Evolutionary conservation across 2,329 filamentous ascomycete genomes (phyloP), one percentile per base, ranked within the genome.

Genomic region (Sporothrix protearum): DNA sequence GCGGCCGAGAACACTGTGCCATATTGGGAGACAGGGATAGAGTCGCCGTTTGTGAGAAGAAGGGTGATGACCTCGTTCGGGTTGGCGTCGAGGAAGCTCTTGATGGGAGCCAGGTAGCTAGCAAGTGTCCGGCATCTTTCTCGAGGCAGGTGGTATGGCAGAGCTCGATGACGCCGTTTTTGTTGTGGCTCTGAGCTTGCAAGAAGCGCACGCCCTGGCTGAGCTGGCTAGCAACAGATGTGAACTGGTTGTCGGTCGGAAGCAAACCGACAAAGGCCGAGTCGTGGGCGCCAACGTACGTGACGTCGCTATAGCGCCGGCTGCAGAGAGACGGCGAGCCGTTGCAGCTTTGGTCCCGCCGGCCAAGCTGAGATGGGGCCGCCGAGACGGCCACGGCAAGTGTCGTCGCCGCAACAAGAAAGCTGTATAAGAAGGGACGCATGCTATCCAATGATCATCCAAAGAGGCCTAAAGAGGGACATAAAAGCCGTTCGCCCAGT

Each of bases 241-340:
- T 82, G 73, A 87, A 85, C 77, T 92, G 89, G 78, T 91, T 90
- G 73, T 89, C 80, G 71, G 83, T 79, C 0, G 83, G 83, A 9
- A 84, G 76, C 68, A 82, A 75, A 53, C 89, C 88, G 53, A 89
- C 85, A 76, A 92, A 92, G 49, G 88, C 85, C 16, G 85, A 86
- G 80, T 92, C 85, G 80, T 92, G 90, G 7, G 89, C 84, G 30
- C 89, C 90, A 22, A 89, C 80, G 72, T 87, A 85, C n/a, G 86
- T 86, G 70, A 91, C 78, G 49, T 89, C 83, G 73, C 87, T 87
- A 80, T 90, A 91, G 55, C 78, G 80, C 51, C 86, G 84, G 64
- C 78, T 77, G 79, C 89, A 91, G 70, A 88, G 85, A 51, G 83
- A 83, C 1, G 84, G 76, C 69, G 84, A 81, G 73, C 88, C 88